phyloP scores from a whole-genome alignment of 768 basidiomycete species.

The Agrocybe praecox region DNA sequence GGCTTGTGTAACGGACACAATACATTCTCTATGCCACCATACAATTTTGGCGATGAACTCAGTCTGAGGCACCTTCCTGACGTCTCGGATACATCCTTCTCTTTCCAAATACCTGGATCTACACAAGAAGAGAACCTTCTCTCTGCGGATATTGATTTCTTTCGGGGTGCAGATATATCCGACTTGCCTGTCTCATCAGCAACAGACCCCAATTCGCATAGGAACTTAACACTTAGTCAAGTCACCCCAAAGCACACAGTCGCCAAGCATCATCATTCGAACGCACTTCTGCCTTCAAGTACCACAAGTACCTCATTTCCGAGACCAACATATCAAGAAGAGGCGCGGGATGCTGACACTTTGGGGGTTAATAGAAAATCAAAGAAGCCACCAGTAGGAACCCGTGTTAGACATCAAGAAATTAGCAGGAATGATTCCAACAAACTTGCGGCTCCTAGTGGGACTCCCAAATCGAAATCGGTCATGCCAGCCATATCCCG shows the following conservation, averaged over 20 bases:
- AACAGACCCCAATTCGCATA: conserved; percentile 27
- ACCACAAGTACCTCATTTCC: conserved; percentile 10
- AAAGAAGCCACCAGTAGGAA: not conserved
- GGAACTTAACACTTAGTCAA: conserved; percentile 40
- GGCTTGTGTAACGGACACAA: not conserved
- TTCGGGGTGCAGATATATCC: conserved; percentile 42
- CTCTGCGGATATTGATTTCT: conserved; percentile 47
- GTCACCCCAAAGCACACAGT: conserved; percentile 38
- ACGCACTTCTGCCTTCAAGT: not conserved
- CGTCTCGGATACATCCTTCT: conserved; percentile 50
- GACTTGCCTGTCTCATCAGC: conserved; percentile 27
- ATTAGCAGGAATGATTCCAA: conserved; percentile 1
- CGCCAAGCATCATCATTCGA: conserved; percentile 3
- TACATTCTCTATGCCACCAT: conserved; percentile 19
- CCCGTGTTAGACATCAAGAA: conserved; percentile 11
- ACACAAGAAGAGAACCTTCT: conserved; percentile 54
- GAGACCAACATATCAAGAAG: conserved; percentile 9
- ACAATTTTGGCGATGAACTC: conserved; percentile 38
- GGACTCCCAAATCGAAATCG: conserved; percentile 15
- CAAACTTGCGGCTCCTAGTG: not conserved
- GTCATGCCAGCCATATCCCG: conserved; percentile 15
- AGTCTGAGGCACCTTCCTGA: conserved; percentile 60
- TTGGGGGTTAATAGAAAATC: conserved; percentile 9
- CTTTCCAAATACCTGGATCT: conserved; percentile 56
- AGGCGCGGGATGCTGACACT: not conserved